Evolutionary conservation across 2,329 filamentous ascomycete genomes (phyloP).

Genomic region (Fusarium praegraminearum): DNA sequence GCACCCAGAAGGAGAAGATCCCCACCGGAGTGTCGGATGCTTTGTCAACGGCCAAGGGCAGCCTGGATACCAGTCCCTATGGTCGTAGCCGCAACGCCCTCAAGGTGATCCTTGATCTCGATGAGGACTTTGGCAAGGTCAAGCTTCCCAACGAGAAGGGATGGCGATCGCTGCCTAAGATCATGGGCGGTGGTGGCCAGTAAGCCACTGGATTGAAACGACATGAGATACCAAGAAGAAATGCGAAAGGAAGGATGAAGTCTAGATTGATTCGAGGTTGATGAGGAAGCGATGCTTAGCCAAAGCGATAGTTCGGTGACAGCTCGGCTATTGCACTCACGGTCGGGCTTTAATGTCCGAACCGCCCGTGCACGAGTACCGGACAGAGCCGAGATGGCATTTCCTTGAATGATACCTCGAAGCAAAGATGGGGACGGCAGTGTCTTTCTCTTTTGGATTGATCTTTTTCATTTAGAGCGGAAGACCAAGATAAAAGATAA

Average conservation of each 20-base stretch:
- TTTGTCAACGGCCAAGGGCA: slow-evolving; percentile 58
- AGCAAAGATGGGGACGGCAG: background rate
- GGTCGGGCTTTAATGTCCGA: slow-evolving; percentile 37
- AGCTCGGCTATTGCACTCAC: slow-evolving; percentile 42
- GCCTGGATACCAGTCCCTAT: slow-evolving; percentile 61
- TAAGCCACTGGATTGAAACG: slow-evolving; percentile 25
- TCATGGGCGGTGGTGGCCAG: slow-evolving; percentile 59
- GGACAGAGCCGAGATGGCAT: slow-evolving; percentile 26
- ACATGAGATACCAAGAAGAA: slow-evolving; percentile 8
- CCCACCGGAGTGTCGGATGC: slow-evolving; percentile 73
- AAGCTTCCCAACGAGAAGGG: slow-evolving; percentile 67
- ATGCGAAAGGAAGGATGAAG: background rate
- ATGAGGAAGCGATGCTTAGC: slow-evolving; percentile 18
- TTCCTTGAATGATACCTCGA: background rate
- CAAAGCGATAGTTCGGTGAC: slow-evolving; percentile 33
- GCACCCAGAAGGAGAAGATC: slow-evolving; percentile 66
- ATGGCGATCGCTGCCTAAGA: slow-evolving; percentile 65
- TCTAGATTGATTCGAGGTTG: slow-evolving; percentile 13
- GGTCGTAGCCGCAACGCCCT: slow-evolving; percentile 84
- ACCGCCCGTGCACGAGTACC: slow-evolving; percentile 34
- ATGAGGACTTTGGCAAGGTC: slow-evolving; percentile 89
- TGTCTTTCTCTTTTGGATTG: slow-evolving; percentile 21
- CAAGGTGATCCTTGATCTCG: slow-evolving; percentile 94
- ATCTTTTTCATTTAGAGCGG: slow-evolving; percentile 27
- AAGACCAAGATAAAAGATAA: slow-evolving; percentile 22